Percentiles rank a stretch among this genome's conserved stretches.
Conservation (phyloP, 2,329 filamentous ascomycete species). For the Pseudogymnoascus sp. region DNA sequence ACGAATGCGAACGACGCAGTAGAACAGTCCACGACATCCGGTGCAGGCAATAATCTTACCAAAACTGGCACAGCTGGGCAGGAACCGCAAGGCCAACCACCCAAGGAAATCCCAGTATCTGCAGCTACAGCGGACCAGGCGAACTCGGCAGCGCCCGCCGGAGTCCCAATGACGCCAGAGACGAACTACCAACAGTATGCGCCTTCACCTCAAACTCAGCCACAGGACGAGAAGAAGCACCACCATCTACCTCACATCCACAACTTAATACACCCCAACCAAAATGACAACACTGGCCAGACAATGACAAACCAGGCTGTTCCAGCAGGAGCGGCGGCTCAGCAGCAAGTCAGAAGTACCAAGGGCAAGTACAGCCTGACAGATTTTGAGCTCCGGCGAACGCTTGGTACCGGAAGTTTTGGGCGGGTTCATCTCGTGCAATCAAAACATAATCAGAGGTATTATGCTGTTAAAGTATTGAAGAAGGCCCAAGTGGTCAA, state of each 20-base stretch:
- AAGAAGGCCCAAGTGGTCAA: constrained; percentile 98
- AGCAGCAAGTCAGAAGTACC: constrained; percentile 51
- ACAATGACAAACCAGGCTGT: constrained; percentile 18
- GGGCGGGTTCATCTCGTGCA: constrained; percentile 93
- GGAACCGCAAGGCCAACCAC: constrained; percentile 26
- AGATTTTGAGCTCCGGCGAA: constrained; percentile 86
- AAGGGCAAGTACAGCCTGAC: constrained; percentile 94
- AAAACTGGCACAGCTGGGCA: constrained; percentile 53
- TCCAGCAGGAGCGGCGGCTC: constrained; percentile 11
- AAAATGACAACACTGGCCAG: constrained; percentile 37
- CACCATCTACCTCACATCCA: constrained; percentile 76
- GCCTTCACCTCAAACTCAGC: constrained; percentile 16
- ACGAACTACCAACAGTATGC: constrained; percentile 20
- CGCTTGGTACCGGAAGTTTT: constrained; percentile 92
- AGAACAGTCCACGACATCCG: constrained; percentile 36
- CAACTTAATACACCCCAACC: constrained; percentile 67
- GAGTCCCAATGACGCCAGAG: constrained; percentile 25
- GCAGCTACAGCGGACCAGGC: constrained; percentile 22
- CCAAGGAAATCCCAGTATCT: constrained; percentile 20
- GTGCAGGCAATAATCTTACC: constrained; percentile 59
- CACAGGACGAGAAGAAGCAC: constrained; percentile 36
- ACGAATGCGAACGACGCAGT: constrained; percentile 6
- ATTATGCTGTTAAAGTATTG: constrained; percentile 96
- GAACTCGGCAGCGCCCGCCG: background rate
- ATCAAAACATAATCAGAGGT: constrained; percentile 95